phyloP scores from a whole-genome alignment of 768 basidiomycete species.

The Mycena sanguinolenta region DNA sequence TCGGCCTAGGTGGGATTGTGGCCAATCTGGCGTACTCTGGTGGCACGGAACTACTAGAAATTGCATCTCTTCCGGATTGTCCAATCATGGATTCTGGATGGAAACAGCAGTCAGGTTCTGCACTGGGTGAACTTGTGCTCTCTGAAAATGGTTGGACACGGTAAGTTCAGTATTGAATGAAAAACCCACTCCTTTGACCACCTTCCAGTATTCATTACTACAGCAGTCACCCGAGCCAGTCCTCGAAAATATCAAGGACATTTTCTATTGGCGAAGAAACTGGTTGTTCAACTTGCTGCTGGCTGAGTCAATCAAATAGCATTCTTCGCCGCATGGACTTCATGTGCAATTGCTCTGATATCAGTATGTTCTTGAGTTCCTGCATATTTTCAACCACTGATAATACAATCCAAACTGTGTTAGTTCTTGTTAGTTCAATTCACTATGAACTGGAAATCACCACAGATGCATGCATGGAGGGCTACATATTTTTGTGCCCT shows the following conservation, averaged over 20 bases:
- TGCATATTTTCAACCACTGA: too few species aligned
- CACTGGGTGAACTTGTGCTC: too few species aligned
- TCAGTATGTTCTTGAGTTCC: background rate
- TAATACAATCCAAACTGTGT: background rate
- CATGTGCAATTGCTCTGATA: background rate
- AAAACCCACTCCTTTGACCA: too few species aligned
- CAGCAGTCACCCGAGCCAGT: background rate
- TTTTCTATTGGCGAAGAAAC: background rate
- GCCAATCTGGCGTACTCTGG: background rate
- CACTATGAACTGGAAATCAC: background rate
- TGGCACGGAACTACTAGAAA: background rate
- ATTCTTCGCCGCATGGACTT: background rate
- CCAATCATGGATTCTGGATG: too few species aligned
- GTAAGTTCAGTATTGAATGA: too few species aligned
- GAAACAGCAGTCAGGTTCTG: too few species aligned
- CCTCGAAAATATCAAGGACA: background rate
- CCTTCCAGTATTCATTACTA: background rate
- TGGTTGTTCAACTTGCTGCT: background rate
- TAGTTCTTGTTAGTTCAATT: slow-evolving; percentile 3
- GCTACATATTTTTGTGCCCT: slow-evolving; percentile 9
- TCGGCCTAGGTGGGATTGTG: background rate
- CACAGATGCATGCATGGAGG: background rate
- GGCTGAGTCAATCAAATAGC: background rate
- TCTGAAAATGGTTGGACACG: too few species aligned
- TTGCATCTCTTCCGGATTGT: background rate